These are phyloP conservation scores for Passiflora organensis DNA, from an alignment of 345 rosid genomes.

Conservation along the genomic window DNA sequence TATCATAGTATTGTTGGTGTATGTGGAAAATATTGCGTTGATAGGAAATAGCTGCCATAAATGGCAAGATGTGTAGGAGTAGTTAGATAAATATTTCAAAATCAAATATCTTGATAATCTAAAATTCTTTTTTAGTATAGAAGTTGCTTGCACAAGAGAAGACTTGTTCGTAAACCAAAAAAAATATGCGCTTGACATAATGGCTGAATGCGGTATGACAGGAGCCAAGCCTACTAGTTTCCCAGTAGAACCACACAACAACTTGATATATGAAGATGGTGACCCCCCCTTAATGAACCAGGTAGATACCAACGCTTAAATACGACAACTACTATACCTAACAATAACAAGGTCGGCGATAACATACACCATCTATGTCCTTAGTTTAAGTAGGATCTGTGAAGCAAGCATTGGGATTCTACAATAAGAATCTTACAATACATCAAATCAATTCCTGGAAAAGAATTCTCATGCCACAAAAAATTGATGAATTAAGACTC, in stretches of 20 bases:
- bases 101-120: too few species aligned
- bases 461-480: not conserved
- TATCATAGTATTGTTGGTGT: not conserved
- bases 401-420: too few species aligned
- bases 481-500: not conserved
- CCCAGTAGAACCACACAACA: not conserved
- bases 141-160: not conserved
- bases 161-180: not conserved
- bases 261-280: not conserved
- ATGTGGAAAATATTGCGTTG: not conserved
- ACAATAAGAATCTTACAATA: not conserved
- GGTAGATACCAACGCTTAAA: not conserved
- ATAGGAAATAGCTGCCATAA: not conserved
- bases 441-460: not conserved
- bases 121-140: constrained; percentile 8
- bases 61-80: not conserved
- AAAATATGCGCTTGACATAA: not conserved
- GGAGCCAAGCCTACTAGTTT: not conserved
- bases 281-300: not conserved
- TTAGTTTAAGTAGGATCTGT: not conserved
- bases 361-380: not conserved
- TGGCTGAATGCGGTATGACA: not conserved
- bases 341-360: constrained; percentile 1
- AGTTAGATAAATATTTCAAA: not conserved
- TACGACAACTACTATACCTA: not conserved